A percentile compares a stretch with the other conserved stretches of the same genome.
Conservation (phyloP, 495 filamentous ascomycete genomes). For the Aspergillus carlsbadensis region DNA sequence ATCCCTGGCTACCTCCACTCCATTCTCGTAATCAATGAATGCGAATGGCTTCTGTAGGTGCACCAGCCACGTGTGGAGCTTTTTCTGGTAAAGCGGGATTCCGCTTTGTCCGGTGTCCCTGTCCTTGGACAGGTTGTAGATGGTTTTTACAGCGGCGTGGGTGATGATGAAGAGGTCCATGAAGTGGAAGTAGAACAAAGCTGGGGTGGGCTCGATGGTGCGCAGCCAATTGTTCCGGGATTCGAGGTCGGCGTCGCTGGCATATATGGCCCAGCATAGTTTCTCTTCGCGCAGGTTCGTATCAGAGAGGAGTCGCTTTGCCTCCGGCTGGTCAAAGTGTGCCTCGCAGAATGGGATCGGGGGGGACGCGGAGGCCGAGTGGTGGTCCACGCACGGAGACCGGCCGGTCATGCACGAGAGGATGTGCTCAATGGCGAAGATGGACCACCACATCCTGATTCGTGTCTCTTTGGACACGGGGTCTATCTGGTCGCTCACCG, state of each 20-base stretch:
- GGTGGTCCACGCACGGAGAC: constrained; percentile 47
- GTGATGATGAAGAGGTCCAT: constrained; percentile 26
- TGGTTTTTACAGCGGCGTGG: constrained; percentile 16
- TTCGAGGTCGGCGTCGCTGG: constrained; percentile 4
- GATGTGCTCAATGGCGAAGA: constrained; percentile 56
- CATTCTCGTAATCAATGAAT: constrained; percentile 11
- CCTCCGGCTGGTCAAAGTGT: constrained; percentile 17
- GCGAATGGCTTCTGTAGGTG: constrained; percentile 31
- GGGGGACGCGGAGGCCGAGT: constrained; percentile 48
- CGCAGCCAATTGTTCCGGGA: not conserved
- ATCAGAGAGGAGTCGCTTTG: not conserved
- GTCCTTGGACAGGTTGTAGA: constrained; percentile 20
- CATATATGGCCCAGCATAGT: not conserved
- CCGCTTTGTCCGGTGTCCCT: not conserved
- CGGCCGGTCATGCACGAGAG: constrained; percentile 59
- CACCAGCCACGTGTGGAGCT: constrained; percentile 23
- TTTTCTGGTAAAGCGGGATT: constrained; percentile 17
- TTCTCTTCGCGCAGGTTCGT: not conserved
- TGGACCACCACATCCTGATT: constrained; percentile 56
- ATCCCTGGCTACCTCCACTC: constrained; percentile 31
- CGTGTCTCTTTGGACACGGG: constrained; percentile 26
- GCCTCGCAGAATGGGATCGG: constrained; percentile 52
- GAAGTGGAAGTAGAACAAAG: constrained; percentile 24
- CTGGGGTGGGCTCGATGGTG: constrained; percentile 19
- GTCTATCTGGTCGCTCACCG: constrained; percentile 36